Conservation (phyloP, 345 rosid genomes). For the Psidium guajava region DNA sequence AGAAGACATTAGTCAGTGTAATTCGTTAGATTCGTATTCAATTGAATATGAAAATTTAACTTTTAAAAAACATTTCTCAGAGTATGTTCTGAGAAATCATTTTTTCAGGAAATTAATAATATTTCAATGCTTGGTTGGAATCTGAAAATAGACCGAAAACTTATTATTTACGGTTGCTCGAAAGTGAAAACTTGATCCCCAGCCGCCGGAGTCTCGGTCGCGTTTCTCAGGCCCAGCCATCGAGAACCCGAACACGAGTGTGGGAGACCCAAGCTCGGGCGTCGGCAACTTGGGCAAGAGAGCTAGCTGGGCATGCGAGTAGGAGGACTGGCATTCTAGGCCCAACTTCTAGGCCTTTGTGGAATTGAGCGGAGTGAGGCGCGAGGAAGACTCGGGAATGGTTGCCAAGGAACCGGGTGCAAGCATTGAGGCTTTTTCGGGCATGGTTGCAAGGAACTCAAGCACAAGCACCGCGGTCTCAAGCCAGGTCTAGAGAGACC, state of each 20-base stretch:
- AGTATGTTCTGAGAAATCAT: neutral
- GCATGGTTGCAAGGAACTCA: too few relatives aligned
- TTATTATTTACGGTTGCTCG: too few relatives aligned
- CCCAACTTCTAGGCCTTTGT: neutral
- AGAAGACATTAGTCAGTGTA: neutral
- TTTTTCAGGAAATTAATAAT: rapidly evolving
- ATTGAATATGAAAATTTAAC: neutral
- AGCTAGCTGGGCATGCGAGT: rapidly evolving
- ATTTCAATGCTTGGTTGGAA: neutral
- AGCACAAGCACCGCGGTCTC: neutral
- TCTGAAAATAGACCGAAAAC: neutral
- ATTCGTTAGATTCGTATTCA: neutral
- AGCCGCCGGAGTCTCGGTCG: neutral
- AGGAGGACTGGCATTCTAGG: rapidly evolving
- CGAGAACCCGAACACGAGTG: neutral
- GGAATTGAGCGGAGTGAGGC: neutral
- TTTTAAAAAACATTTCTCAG: neutral
- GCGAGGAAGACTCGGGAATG: neutral
- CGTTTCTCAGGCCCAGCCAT: neutral
- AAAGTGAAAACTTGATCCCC: neutral
- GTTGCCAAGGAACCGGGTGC: rapidly evolving
- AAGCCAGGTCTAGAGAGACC: too few relatives aligned
- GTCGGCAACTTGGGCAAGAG: neutral
- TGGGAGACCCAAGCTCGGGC: rapidly evolving
- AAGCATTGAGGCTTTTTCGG: neutral